Base-by-base conservation (phyloP, 2,329 filamentous ascomycete species). In the Raffaelea deltoideospora region DNA sequence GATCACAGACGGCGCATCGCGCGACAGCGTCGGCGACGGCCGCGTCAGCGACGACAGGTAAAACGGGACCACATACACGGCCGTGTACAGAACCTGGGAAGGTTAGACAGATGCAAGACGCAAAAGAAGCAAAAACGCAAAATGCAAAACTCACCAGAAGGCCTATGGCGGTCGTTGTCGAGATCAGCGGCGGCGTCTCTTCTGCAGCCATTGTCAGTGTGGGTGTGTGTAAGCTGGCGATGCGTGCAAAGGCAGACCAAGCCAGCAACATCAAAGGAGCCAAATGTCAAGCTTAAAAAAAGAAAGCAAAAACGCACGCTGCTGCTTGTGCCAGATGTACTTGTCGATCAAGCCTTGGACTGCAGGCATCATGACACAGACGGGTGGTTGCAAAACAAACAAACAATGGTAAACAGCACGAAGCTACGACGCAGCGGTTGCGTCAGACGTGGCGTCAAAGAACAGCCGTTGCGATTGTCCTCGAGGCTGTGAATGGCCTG, bases 1-100 rank as follows among this genome's bases (percentile, higher is more conserved):
- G 59, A 98, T 96, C 35, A 92, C 85, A 10, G 80, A 79, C 10
- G 87, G 85, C 21, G 84, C 79, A 70, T 96, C 87, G 52, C 90
- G 77, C 42, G 82, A 83, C 21, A 92, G 70, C 37, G 69, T 73
- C 20, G 74, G 69, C 8, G 84, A 90, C 7, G 87, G 86, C 36
- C 87, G 75, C 5, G 88, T 92, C 17, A 74, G 69, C 4, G 74
- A 58, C 17, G 79, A 90, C 44, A 88, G 65, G 63, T 98, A 95
- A 58, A 96, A 85, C 19, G 90, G 88, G 4, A 82, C 63, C 48
- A 98, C 83, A 60, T 96, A 98, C 61, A 85, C 60, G 47, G 86
- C 56, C n/a, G 85, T 93, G 59, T 92, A 93, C 43, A 77, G 57
- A 43, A 87, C 60, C 83, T 82, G 34, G 2, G 22, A n/a, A n/a